These are phyloP conservation scores for Helicostylum pulchrum DNA, from an alignment of 192 early-diverging fungal genomes.

Conservation along the genomic window DNA sequence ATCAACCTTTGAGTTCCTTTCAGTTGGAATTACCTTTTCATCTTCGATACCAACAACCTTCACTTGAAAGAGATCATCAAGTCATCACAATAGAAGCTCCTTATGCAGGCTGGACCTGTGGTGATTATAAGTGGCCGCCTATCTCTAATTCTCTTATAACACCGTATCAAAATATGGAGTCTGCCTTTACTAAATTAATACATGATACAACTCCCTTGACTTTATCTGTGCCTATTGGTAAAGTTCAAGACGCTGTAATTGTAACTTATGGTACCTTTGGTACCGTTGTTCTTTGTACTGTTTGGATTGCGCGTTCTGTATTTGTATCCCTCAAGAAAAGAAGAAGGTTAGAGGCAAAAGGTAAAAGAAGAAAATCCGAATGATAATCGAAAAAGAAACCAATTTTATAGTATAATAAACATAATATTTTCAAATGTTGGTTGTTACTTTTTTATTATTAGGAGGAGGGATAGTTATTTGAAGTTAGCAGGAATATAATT, in stretches of 20 bases:
- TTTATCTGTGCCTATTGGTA: slow-evolving; percentile 12
- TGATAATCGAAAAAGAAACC: neutral
- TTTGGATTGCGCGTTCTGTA: slow-evolving; percentile 8
- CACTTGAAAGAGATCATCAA: neutral
- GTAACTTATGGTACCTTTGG: slow-evolving; percentile 10
- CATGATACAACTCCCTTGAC: neutral
- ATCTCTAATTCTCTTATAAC: neutral
- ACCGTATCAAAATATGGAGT: neutral
- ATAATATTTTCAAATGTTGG: neutral
- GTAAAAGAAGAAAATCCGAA: slow-evolving; percentile 36
- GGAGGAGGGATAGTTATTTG: too few relatives aligned
- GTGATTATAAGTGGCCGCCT: neutral
- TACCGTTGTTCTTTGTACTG: neutral
- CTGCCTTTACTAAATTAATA: neutral
- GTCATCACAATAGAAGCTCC: slow-evolving; percentile 16
- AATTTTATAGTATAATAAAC: slow-evolving; percentile 2
- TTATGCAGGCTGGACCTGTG: slow-evolving; percentile 32
- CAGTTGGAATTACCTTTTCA: slow-evolving; percentile 22
- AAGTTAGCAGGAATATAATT: neutral
- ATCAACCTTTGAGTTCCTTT: neutral
- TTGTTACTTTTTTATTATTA: neutral
- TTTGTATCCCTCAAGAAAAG: slow-evolving; percentile 15
- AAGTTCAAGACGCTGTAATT: neutral
- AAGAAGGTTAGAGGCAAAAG: slow-evolving; percentile 30
- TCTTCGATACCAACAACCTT: slow-evolving; percentile 21